These are phyloP conservation scores for Sorghum bicolor DNA, from an alignment of 176 grass and related monocot species.

Conservation along the genomic window Sorghum_bicolor_NCBIv3 NC_012874.2:2545001-2545500, in stretches of 20 bases:
- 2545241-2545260: background rate
- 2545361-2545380: slow-evolving; percentile 89
- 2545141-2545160: background rate
- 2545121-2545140: background rate
- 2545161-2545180: background rate
- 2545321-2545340: slow-evolving; percentile 85
- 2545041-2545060: slow-evolving; percentile 72
- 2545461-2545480: slow-evolving; percentile 80
- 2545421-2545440: slow-evolving; percentile 95
- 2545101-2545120: background rate
- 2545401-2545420: slow-evolving; percentile 95
- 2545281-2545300: background rate
- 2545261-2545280: background rate
- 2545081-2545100: background rate
- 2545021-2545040: slow-evolving; percentile 97
- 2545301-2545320: slow-evolving; percentile 39
- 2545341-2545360: slow-evolving; percentile 88
- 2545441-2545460: slow-evolving; percentile 84
- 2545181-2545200: background rate
- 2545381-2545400: slow-evolving; percentile 69
- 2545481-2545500: slow-evolving; percentile 58
- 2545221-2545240: background rate
- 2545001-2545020: slow-evolving; percentile 96
- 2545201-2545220: background rate
- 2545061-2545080: background rate